A percentile compares a stretch with the other conserved stretches of the same genome.
Conservation (phyloP, 371 early-diverging fungal genomes). For the Mucor piriformis region DNA sequence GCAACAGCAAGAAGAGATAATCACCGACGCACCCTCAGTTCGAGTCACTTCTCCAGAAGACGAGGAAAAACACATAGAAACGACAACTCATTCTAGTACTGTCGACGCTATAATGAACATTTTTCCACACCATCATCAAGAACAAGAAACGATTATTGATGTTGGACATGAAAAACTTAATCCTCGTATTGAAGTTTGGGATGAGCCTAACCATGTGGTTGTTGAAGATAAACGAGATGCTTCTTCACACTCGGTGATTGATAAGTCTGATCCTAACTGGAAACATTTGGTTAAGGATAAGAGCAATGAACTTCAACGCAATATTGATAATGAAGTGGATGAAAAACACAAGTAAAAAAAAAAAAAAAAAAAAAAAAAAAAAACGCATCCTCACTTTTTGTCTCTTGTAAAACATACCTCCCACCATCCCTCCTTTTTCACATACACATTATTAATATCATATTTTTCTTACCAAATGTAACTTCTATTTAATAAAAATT, state of each 20-base stretch:
- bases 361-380: background rate
- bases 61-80: background rate
- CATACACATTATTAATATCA: background rate
- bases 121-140: conserved; percentile 8
- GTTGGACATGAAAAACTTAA: conserved; percentile 5
- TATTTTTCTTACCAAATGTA: background rate
- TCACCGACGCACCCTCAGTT: conserved; percentile 1
- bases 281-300: conserved; percentile 21
- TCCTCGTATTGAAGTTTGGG: conserved; percentile 48
- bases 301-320: conserved; percentile 21
- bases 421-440: background rate
- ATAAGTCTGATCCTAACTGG: conserved; percentile 40
- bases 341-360: background rate
- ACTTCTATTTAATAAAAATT: background rate
- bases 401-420: background rate
- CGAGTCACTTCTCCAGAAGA: background rate
- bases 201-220: conserved; percentile 35
- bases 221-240: conserved; percentile 36
- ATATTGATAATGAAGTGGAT: conserved; percentile 7
- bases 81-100: background rate
- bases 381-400: background rate
- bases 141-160: conserved; percentile 3
- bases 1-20: background rate
- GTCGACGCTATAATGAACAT: background rate
- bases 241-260: conserved; percentile 25